Conservation (phyloP, 148 eudicot genomes). For the Persicaria maculosa region DNA sequence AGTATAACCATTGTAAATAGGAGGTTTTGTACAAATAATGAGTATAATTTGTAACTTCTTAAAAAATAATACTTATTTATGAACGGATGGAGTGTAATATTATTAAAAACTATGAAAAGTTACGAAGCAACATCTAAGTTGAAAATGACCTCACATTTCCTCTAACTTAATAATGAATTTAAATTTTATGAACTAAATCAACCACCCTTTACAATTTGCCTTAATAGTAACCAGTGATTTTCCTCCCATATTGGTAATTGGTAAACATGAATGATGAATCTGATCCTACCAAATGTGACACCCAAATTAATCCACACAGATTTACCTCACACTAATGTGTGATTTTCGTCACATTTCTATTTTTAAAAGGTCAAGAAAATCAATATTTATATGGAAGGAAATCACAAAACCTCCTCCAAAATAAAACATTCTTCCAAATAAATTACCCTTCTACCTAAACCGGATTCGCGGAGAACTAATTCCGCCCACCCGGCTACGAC, state of each 20-base stretch:
- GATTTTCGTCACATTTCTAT: slow-evolving; percentile 6
- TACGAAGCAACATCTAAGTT: too few relatives aligned
- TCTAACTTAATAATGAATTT: too few relatives aligned
- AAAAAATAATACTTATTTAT: too few relatives aligned
- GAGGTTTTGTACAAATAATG: too few relatives aligned
- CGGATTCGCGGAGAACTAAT: slow-evolving; percentile 4
- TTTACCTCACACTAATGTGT: slow-evolving; percentile 5
- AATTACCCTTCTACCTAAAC: neutral
- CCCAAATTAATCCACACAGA: neutral
- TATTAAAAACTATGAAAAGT: too few relatives aligned
- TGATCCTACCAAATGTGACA: slow-evolving; percentile 9
- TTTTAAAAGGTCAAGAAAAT: neutral
- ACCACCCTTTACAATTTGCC: neutral
- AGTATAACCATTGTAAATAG: too few relatives aligned
- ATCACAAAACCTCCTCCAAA: neutral
- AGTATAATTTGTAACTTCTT: too few relatives aligned
- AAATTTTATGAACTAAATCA: neutral
- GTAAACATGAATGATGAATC: neutral
- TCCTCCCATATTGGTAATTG: slow-evolving; percentile 5
- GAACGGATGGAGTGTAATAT: too few relatives aligned
- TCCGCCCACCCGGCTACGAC: slow-evolving; percentile 11
- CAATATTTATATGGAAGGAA: neutral
- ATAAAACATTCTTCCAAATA: neutral
- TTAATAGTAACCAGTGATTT: neutral
- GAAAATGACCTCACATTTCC: too few relatives aligned